Conservation (phyloP, 129 eudicot species). For the Flaveria linearis region DNA sequence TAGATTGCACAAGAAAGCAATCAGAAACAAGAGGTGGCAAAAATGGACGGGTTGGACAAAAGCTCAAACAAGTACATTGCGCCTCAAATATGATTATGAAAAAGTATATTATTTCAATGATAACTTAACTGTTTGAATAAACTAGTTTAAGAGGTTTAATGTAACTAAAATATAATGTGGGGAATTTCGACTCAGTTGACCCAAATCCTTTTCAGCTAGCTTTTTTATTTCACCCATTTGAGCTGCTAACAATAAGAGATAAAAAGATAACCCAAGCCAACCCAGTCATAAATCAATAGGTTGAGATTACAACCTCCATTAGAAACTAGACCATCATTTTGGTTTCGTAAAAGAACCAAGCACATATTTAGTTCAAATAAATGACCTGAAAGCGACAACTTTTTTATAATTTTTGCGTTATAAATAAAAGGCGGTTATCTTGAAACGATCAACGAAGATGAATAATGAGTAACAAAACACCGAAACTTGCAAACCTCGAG, state of each 20-base stretch:
- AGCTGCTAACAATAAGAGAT: not conserved
- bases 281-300: not conserved
- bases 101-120: too few species aligned
- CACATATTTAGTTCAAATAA: not conserved
- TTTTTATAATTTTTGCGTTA: not conserved
- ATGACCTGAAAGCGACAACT: not conserved
- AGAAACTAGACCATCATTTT: not conserved
- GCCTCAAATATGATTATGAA: not conserved
- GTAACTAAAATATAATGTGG: not conserved
- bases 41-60: not conserved
- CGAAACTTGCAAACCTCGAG: slow-evolving; percentile 47
- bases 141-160: not conserved
- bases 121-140: not conserved
- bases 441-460: not conserved
- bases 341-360: not conserved
- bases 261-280: not conserved
- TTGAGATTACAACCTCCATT: not conserved
- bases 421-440: not conserved
- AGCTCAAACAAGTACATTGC: not conserved
- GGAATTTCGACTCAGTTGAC: not conserved
- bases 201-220: not conserved
- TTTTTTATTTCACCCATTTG: not conserved
- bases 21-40: not conserved
- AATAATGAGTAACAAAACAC: not conserved
- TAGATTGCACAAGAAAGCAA: not conserved